Evolutionary conservation across 2,329 filamentous ascomycete species (phyloP).

Genomic region (Sporothrix schenckii): DNA sequence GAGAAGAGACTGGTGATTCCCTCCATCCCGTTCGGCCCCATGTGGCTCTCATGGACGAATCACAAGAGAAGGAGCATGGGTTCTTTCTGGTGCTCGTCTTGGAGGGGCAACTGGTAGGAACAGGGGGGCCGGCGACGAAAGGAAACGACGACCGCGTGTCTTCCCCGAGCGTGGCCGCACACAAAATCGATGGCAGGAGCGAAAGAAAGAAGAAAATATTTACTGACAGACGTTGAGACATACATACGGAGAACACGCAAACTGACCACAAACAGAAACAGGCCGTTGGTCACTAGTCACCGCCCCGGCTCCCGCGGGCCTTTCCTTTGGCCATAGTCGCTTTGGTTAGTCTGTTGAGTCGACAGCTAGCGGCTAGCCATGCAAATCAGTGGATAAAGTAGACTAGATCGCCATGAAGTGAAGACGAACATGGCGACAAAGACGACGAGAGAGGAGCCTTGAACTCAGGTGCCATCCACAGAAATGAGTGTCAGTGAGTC

Average conservation of each 20-base stretch:
- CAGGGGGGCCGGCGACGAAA: neutral
- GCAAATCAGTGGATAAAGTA: slow-evolving; percentile 22
- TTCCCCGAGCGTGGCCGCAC: slow-evolving; percentile 11
- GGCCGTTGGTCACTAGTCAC: slow-evolving; percentile 30
- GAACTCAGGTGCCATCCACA: neutral
- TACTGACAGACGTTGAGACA: slow-evolving; percentile 2
- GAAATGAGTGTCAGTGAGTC: neutral
- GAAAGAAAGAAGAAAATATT: neutral
- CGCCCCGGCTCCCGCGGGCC: slow-evolving; percentile 29
- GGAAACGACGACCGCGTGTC: slow-evolving; percentile 20
- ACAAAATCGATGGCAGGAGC: slow-evolving; percentile 5
- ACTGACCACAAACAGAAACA: slow-evolving; percentile 17
- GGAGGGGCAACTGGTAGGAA: neutral
- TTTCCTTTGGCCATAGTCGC: slow-evolving; percentile 28
- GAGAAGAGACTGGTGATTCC: slow-evolving; percentile 21
- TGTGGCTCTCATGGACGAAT: slow-evolving; percentile 19
- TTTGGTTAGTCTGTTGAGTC: slow-evolving; percentile 20
- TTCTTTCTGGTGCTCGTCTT: neutral
- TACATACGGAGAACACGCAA: neutral
- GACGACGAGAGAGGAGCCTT: neutral
- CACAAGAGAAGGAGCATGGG: slow-evolving; percentile 18
- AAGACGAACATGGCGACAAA: neutral
- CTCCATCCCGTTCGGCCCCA: slow-evolving; percentile 21
- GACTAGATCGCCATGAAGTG: neutral
- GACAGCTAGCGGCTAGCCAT: neutral